Conservation (phyloP, 805 yeast species). For the Monosporozyma yasuniensis region DNA sequence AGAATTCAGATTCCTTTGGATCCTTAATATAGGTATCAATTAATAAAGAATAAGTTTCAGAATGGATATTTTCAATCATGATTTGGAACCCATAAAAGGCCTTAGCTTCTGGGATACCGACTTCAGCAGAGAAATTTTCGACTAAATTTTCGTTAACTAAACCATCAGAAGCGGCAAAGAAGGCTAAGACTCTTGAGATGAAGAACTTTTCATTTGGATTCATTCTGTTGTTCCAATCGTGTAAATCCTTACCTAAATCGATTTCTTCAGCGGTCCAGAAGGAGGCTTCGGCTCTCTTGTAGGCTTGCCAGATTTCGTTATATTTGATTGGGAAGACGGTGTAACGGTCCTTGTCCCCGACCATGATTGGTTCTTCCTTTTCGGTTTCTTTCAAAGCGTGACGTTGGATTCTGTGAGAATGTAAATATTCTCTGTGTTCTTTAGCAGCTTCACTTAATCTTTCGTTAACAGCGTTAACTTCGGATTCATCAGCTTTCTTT, state of each 20-base stretch:
- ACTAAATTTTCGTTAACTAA: constrained; percentile 96
- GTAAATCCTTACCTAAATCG: constrained; percentile 82
- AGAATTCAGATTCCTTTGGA: constrained; percentile 81
- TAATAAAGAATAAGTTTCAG: constrained; percentile 91
- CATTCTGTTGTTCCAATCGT: constrained; percentile 87
- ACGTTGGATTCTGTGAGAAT: constrained; percentile 60
- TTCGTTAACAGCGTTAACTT: constrained; percentile 18
- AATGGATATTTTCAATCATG: constrained; percentile 98
- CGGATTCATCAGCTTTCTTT: constrained; percentile 14
- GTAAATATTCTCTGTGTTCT: constrained; percentile 48
- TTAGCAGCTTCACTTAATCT: constrained; percentile 29
- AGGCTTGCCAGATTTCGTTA: constrained; percentile 98
- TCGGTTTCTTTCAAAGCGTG: constrained; percentile 65
- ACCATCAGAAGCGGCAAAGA: constrained; percentile 98
- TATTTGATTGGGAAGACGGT: constrained; percentile 94
- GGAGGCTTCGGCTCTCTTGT: constrained; percentile 97
- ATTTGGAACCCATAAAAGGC: constrained; percentile 99
- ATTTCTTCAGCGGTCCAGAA: constrained; percentile 99
- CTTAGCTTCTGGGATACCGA: constrained; percentile 94
- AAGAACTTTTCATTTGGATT: constrained; percentile 89
- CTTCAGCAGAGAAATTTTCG: constrained; percentile 95
- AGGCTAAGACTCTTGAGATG: constrained; percentile 87
- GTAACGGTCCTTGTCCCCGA: constrained; percentile 79
- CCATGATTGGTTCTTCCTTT: constrained; percentile 79
- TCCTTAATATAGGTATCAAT: constrained; percentile 95